These are phyloP conservation scores for Ramalina intermedia DNA, from an alignment of 495 filamentous ascomycete species.

Conservation along the genomic window DNA sequence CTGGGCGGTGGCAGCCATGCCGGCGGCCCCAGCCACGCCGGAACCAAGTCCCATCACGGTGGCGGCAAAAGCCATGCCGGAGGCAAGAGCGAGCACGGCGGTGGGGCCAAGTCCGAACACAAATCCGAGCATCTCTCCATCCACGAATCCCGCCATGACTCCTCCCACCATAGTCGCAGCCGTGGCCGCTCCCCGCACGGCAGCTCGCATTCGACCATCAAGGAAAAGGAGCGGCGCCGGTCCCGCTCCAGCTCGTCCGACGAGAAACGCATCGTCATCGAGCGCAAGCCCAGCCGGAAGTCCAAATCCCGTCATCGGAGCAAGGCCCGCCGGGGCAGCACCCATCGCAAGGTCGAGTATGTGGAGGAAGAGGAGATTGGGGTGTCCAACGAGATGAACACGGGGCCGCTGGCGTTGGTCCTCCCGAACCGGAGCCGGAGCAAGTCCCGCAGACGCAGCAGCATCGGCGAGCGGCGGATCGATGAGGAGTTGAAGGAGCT, in stretches of 20 bases:
- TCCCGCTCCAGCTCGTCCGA: slow-evolving; percentile 3
- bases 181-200: slow-evolving; percentile 7
- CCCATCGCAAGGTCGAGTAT: slow-evolving; percentile 16
- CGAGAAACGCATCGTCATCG: slow-evolving; percentile 3
- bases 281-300: slow-evolving; percentile 5
- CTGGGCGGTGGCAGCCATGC: slow-evolving; percentile 3
- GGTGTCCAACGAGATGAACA: slow-evolving; percentile 33
- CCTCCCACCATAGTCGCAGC: slow-evolving; percentile 2
- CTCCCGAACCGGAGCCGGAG: slow-evolving; percentile 28
- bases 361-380: slow-evolving; percentile 27
- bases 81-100: slow-evolving; percentile 3
- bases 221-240: neutral
- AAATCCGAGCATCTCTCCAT: neutral
- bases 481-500: slow-evolving; percentile 41
- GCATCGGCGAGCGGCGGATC: slow-evolving; percentile 34
- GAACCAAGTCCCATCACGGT: slow-evolving; percentile 3
- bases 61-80: slow-evolving; percentile 6
- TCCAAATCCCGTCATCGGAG: slow-evolving; percentile 21
- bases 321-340: slow-evolving; percentile 16
- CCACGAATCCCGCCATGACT: slow-evolving; percentile 1
- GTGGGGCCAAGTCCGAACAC: slow-evolving; percentile 2
- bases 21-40: slow-evolving; percentile 2
- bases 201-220: neutral
- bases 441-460: slow-evolving; percentile 14
- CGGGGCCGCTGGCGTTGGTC: slow-evolving; percentile 40